These are phyloP conservation scores for Haberlea rhodopensis DNA, from an alignment of 257 asterid genomes.

Conservation along the genomic window DNA sequence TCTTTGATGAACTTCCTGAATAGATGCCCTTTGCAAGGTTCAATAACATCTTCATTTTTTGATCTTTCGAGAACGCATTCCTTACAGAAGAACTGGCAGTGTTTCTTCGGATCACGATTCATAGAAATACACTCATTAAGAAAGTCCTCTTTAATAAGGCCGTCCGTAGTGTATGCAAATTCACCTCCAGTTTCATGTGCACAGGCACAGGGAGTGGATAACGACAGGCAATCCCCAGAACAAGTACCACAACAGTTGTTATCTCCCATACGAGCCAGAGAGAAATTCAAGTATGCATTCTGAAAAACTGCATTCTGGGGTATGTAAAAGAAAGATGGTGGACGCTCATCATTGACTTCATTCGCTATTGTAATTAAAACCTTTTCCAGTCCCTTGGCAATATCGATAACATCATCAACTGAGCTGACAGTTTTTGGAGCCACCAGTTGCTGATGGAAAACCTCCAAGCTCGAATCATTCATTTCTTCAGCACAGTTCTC, in stretches of 20 bases:
- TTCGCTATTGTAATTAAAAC: slow-evolving; percentile 35
- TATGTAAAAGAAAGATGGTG: slow-evolving; percentile 44
- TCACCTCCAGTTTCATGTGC: slow-evolving; percentile 52
- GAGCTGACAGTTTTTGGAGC: slow-evolving; percentile 24
- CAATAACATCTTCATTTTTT: slow-evolving; percentile 29
- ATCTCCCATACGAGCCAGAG: slow-evolving; percentile 49
- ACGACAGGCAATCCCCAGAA: slow-evolving; percentile 50
- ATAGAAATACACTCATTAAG: slow-evolving; percentile 41
- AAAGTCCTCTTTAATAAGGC: slow-evolving; percentile 48
- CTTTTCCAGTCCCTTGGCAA: slow-evolving; percentile 48
- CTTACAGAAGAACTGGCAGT: slow-evolving; percentile 39
- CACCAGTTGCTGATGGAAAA: too few species aligned
- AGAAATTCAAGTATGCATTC: slow-evolving; percentile 41
- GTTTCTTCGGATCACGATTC: slow-evolving; percentile 35
- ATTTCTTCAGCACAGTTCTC: too few species aligned
- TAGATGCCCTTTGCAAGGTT: slow-evolving; percentile 55
- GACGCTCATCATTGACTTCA: slow-evolving; percentile 30
- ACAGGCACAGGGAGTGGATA: slow-evolving; percentile 55
- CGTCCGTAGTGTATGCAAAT: slow-evolving; percentile 52
- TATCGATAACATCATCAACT: slow-evolving; percentile 30
- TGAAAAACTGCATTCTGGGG: slow-evolving; percentile 35
- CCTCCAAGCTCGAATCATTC: too few species aligned
- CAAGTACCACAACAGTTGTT: slow-evolving; percentile 55
- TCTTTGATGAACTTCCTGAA: slow-evolving; percentile 65
- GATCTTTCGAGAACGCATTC: slow-evolving; percentile 65